phyloP scores from a whole-genome alignment of 306 rosid genomes.

The Rubus idaeus region DNA sequence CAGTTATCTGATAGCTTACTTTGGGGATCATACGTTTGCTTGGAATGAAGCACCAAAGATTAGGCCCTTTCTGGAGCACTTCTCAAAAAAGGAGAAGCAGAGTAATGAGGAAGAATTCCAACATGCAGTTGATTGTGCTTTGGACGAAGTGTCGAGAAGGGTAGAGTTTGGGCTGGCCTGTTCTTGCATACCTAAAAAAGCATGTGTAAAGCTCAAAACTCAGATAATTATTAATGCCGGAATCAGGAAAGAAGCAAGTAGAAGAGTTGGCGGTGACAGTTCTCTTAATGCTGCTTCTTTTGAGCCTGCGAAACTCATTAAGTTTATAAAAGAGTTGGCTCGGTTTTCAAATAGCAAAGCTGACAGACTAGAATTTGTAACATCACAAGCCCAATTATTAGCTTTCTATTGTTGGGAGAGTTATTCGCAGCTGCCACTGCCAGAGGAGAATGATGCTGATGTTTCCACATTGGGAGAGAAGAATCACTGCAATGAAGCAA shows the following conservation, averaged over 20 bases:
- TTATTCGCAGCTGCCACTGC: constrained; percentile 47
- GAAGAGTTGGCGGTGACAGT: constrained; percentile 57
- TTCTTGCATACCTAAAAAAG: constrained; percentile 55
- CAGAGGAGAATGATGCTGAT: constrained; percentile 39
- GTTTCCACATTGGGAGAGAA: constrained; percentile 21
- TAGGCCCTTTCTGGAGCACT: constrained; percentile 62
- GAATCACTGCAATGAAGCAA: constrained; percentile 29
- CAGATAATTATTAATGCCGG: constrained; percentile 60
- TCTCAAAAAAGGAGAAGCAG: constrained; percentile 65
- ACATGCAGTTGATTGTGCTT: constrained; percentile 62
- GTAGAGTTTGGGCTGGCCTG: constrained; percentile 74
- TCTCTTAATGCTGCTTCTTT: constrained; percentile 42
- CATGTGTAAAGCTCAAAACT: constrained; percentile 39
- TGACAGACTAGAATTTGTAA: constrained; percentile 51
- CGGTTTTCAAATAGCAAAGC: constrained; percentile 39
- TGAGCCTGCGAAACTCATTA: constrained; percentile 55
- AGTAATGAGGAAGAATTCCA: constrained; percentile 46
- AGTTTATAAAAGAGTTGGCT: constrained; percentile 48
- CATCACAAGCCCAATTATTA: constrained; percentile 45
- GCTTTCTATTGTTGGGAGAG: constrained; percentile 62
- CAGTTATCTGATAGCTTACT: constrained; percentile 58
- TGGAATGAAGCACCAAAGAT: constrained; percentile 70
- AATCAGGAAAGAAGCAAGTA: constrained; percentile 41
- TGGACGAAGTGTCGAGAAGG: constrained; percentile 74
- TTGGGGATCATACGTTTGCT: constrained; percentile 76